Conservation (phyloP, 2,329 filamentous ascomycete species). For the Cercospora beticola region DNA sequence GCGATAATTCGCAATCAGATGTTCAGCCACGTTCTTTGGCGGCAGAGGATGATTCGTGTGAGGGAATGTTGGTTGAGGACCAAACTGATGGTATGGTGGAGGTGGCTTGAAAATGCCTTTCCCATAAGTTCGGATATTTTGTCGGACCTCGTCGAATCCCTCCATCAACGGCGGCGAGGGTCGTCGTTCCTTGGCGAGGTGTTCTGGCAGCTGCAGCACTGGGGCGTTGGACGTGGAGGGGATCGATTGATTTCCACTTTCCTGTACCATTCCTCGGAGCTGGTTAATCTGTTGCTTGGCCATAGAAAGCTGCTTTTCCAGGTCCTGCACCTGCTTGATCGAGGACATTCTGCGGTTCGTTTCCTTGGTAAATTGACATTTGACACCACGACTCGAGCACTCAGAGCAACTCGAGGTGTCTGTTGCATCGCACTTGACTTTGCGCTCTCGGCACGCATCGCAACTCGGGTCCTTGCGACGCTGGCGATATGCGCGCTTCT, state of each 20-base stretch:
- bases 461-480: slow-evolving; percentile 95
- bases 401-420: slow-evolving; percentile 96
- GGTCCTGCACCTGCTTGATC: slow-evolving; percentile 97
- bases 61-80: slow-evolving; percentile 48
- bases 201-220: slow-evolving; percentile 37
- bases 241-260: slow-evolving; percentile 48
- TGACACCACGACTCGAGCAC: slow-evolving; percentile 93
- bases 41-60: slow-evolving; percentile 59
- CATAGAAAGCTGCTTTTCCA: slow-evolving; percentile 84
- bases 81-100: slow-evolving; percentile 61
- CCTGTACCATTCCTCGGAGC: slow-evolving; percentile 63
- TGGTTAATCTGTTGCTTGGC: slow-evolving; percentile 77
- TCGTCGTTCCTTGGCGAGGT: slow-evolving; percentile 55
- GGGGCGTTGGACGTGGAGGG: slow-evolving; percentile 29
- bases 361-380: slow-evolving; percentile 98
- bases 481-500: slow-evolving; percentile 93
- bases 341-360: slow-evolving; percentile 98
- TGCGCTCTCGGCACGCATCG: slow-evolving; percentile 87
- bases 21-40: slow-evolving; percentile 66
- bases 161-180: slow-evolving; percentile 61
- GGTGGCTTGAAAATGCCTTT: slow-evolving; percentile 80
- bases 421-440: slow-evolving; percentile 88
- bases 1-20: slow-evolving; percentile 73
- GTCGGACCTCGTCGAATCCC: slow-evolving; percentile 69
- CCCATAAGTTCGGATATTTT: slow-evolving; percentile 70